phyloP scores from a whole-genome alignment of 164 flowering plant genomes.

The Aristolochia contorta region DNA sequence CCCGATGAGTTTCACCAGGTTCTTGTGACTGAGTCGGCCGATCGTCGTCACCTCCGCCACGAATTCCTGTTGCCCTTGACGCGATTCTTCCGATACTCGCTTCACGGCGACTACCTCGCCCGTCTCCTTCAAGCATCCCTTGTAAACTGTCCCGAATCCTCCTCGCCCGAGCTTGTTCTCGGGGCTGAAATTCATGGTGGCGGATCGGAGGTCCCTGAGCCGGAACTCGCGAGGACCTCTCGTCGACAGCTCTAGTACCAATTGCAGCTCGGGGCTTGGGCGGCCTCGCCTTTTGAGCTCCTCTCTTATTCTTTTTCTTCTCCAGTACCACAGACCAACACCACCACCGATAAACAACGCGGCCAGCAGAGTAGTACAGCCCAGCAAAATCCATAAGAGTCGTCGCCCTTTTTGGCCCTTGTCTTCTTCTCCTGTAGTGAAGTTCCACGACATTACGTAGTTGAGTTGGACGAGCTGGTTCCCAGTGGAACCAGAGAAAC shows the following conservation, averaged over 20 bases:
- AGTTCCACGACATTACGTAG: slow-evolving; percentile 22
- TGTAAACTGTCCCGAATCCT: slow-evolving; percentile 60
- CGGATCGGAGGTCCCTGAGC: slow-evolving; percentile 34
- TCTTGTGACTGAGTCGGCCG: slow-evolving; percentile 47
- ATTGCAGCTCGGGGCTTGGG: slow-evolving; percentile 18
- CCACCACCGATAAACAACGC: slow-evolving; percentile 5
- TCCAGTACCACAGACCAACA: slow-evolving; percentile 2
- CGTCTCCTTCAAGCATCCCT: slow-evolving; percentile 24
- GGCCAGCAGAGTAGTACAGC: slow-evolving; percentile 4
- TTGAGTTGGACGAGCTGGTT: too few relatives aligned
- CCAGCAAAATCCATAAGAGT: slow-evolving; percentile 23
- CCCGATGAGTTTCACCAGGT: slow-evolving; percentile 48
- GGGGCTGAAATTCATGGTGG: slow-evolving; percentile 40
- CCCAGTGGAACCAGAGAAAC: slow-evolving; percentile 12
- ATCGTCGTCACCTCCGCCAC: slow-evolving; percentile 52
- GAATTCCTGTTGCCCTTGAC: slow-evolving; percentile 47
- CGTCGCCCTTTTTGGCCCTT: neutral
- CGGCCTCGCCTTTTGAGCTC: neutral
- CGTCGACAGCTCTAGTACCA: slow-evolving; percentile 19
- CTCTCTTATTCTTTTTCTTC: neutral
- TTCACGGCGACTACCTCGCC: slow-evolving; percentile 47
- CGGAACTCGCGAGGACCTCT: slow-evolving; percentile 33
- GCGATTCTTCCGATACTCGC: slow-evolving; percentile 26
- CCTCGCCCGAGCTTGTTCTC: slow-evolving; percentile 54
- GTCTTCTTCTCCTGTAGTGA: slow-evolving; percentile 20